phyloP scores from a whole-genome alignment of 495 filamentous ascomycete species.

The Aspergillus carlsbadensis region DNA sequence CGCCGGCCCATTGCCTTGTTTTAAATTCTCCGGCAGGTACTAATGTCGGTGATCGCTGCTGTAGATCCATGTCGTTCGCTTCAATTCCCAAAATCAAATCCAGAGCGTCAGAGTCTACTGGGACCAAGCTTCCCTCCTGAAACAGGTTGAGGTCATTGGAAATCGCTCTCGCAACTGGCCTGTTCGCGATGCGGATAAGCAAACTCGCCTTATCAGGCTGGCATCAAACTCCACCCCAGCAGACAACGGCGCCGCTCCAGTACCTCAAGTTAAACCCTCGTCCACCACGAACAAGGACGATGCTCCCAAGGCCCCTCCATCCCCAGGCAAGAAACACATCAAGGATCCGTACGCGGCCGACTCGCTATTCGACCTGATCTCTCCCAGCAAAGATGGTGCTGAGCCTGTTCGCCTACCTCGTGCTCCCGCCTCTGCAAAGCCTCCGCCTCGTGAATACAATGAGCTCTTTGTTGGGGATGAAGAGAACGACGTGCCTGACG shows the following conservation, averaged over 20 bases:
- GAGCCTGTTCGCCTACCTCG: slow-evolving; percentile 36
- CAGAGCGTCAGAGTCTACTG: slow-evolving; percentile 82
- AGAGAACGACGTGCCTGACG: slow-evolving; percentile 38
- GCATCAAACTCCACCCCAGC: slow-evolving; percentile 28
- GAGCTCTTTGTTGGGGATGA: slow-evolving; percentile 62
- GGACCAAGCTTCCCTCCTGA: slow-evolving; percentile 93
- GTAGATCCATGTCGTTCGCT: slow-evolving; percentile 88
- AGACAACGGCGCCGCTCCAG: slow-evolving; percentile 8
- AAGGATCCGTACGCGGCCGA: slow-evolving; percentile 76
- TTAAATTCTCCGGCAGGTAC: not conserved
- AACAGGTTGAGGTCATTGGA: slow-evolving; percentile 91
- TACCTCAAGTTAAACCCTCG: not conserved
- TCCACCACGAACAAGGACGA: slow-evolving; percentile 8
- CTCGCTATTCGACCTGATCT: slow-evolving; percentile 43
- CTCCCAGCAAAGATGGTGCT: slow-evolving; percentile 34
- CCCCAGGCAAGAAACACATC: slow-evolving; percentile 50
- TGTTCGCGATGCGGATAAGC: slow-evolving; percentile 84
- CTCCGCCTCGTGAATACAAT: slow-evolving; percentile 58
- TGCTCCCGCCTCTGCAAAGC: slow-evolving; percentile 54
- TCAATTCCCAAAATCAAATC: slow-evolving; percentile 74
- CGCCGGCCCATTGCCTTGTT: not conserved
- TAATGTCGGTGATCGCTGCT: slow-evolving; percentile 1
- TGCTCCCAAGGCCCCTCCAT: slow-evolving; percentile 35
- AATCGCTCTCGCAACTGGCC: slow-evolving; percentile 87
- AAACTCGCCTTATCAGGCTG: slow-evolving; percentile 67